Base-by-base conservation (phyloP, 1,284 basidiomycete species). In the Moesziomyces sp. region DNA sequence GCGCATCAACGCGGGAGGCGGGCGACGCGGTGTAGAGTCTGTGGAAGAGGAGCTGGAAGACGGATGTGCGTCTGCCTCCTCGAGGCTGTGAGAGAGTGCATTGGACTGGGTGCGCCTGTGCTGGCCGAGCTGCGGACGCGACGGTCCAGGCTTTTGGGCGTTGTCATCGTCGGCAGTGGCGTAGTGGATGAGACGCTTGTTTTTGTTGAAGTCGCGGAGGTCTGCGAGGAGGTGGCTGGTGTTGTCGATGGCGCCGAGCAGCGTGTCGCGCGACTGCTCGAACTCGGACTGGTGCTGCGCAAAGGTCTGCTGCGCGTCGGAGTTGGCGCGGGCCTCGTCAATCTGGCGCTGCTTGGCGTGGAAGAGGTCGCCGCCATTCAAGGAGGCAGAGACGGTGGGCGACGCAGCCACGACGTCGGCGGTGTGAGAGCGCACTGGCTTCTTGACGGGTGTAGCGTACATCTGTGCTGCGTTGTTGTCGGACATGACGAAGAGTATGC, bases 131-230 rank as follows among this genome's bases (percentile, higher is more conserved):
- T 45, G 42, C 18, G 53, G 50, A 34, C 58, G 58, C 46, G 65
- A 70, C 5, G 57, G 48, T 16, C 57, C 50, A 19, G 57, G 23
- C 19, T 53, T 54, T 18, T 52, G 19, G 14, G 35, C 30, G 3
- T 38, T 38, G 3, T 52, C 54, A 28, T 63, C 30, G 30, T 30
- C 60, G 9, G 71, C 54, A 1, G 69, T 30, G 49, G 94, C 94
- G 84, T 97, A 97, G 60, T 93, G 88, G 30, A 97, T 89, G 42
- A 92, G 88, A 92, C 93, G 96, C 73, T 91, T 88, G 49, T 90
- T 88, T 85, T 90, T 91, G 86, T 92, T 97, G 86, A 95, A 96
- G 67, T 88, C 86, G 65, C 89, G 89, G 34, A 97, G 86, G 76
- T 91, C 91, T 55, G 85, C 86, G 42, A 97, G 87, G 49, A 97